phyloP scores from a whole-genome alignment of 345 rosid genomes.

The Melaleuca alternifolia region DNA sequence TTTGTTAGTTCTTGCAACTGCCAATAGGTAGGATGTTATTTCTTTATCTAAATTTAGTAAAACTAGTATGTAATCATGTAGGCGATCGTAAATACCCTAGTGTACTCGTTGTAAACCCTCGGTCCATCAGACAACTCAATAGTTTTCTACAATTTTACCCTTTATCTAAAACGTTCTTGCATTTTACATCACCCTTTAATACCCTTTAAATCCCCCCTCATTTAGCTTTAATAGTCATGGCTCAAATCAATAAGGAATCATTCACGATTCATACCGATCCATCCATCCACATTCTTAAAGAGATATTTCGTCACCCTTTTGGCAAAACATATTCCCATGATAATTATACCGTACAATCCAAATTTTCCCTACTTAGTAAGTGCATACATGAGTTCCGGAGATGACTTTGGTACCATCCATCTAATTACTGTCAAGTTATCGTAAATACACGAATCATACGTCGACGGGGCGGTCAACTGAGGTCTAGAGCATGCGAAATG shows the following conservation, averaged over 20 bases:
- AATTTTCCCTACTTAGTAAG: neutral
- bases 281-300: neutral
- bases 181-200: neutral
- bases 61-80: no score
- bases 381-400: neutral
- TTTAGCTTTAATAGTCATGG: neutral
- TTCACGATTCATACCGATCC: neutral
- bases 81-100: neutral
- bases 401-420: neutral
- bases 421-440: neutral
- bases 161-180: neutral
- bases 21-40: neutral
- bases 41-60: neutral
- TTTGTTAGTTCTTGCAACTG: neutral
- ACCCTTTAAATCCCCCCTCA: no score
- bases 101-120: rapidly evolving
- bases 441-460: neutral
- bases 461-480: no score
- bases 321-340: neutral
- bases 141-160: neutral
- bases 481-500: neutral
- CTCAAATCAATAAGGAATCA: rapidly evolving
- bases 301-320: neutral
- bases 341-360: neutral
- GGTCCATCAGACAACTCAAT: neutral